These are phyloP conservation scores for Naematelia encephala DNA, from an alignment of 768 basidiomycete species.

Conservation along the genomic window DNA sequence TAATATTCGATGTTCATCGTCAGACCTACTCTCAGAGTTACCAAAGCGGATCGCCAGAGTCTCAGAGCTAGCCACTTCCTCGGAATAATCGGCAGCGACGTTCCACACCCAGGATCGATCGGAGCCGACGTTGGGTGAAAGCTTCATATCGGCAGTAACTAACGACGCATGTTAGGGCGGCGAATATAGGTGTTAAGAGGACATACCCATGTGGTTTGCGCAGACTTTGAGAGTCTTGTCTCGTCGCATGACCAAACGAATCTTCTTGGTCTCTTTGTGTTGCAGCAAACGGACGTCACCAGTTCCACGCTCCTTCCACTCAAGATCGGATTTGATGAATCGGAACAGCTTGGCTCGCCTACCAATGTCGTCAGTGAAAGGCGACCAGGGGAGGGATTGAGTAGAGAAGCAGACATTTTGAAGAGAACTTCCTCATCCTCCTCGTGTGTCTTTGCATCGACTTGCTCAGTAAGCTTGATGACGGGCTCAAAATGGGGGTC, in stretches of 20 bases:
- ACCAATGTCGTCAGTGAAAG: constrained; percentile 1
- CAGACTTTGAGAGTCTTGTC: constrained; percentile 99
- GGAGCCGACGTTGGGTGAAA: constrained; percentile 96
- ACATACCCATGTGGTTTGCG: constrained; percentile 89
- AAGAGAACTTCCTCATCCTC: constrained; percentile 89
- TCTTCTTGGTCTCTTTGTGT: constrained; percentile 84
- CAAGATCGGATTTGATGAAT: constrained; percentile 69
- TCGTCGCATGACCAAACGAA: constrained; percentile 96
- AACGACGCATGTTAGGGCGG: constrained; percentile 3
- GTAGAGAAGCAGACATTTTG: constrained; percentile 73
- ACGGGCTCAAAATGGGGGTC: constrained; percentile 95
- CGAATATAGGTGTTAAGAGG: not conserved
- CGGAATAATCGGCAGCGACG: constrained; percentile 90
- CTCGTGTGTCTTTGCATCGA: constrained; percentile 90
- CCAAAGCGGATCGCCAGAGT: constrained; percentile 98
- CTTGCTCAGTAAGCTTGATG: constrained; percentile 90
- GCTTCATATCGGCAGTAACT: constrained; percentile 87
- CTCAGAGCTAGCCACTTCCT: constrained; percentile 78
- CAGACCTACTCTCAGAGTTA: constrained; percentile 80
- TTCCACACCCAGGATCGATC: constrained; percentile 99
- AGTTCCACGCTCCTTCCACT: constrained; percentile 99
- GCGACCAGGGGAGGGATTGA: not conserved
- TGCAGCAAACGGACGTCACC: constrained; percentile 89
- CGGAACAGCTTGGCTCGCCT: constrained; percentile 99
- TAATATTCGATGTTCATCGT: not conserved